These are phyloP conservation scores for Acmispon strigosus DNA, from an alignment of 306 rosid genomes.

Conservation along the genomic window DNA sequence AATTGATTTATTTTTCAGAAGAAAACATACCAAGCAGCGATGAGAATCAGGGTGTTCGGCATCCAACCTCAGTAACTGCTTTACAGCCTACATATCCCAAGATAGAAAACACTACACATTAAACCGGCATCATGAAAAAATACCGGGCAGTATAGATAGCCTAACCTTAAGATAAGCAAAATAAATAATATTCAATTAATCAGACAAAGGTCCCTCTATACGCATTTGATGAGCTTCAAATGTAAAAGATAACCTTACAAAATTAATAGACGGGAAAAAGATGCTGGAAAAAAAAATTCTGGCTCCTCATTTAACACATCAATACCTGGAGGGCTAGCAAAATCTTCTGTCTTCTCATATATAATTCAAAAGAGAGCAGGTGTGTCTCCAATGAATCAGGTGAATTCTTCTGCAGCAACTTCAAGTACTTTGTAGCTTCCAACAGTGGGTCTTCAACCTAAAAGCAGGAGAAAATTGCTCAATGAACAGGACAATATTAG, in stretches of 20 bases:
- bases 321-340: constrained; percentile 90
- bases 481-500: constrained; percentile 1
- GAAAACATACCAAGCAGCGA: constrained; percentile 67
- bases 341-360: constrained; percentile 78
- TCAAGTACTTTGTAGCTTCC: constrained; percentile 93
- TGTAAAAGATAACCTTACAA: neutral
- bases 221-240: neutral
- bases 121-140: constrained; percentile 8
- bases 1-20: neutral
- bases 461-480: neutral
- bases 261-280: neutral
- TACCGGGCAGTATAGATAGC: neutral
- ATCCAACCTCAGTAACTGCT: constrained; percentile 82
- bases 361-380: constrained; percentile 80
- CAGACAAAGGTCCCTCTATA: neutral
- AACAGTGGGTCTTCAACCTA: constrained; percentile 83
- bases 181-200: constrained; percentile 6
- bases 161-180: constrained; percentile 1
- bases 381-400: constrained; percentile 81
- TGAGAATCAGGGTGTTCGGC: constrained; percentile 91
- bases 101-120: neutral
- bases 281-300: neutral
- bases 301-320: neutral
- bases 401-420: constrained; percentile 87
- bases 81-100: constrained; percentile 61